Evolutionary conservation across 768 basidiomycete genomes (phyloP).

Genomic region (Exsudoporus frostii): DNA sequence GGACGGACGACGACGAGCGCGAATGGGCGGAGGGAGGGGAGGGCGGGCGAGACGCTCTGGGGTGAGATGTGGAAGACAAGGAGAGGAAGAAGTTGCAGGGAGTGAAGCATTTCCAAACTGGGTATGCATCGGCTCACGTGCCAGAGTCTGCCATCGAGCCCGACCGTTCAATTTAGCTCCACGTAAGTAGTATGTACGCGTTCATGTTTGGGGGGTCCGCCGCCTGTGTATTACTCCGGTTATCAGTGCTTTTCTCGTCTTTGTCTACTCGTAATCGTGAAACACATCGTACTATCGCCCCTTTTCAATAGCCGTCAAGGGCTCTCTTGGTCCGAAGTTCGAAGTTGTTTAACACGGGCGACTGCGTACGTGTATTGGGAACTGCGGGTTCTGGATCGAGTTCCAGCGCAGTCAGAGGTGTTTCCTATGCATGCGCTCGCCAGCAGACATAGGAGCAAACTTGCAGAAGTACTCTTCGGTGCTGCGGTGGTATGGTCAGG

Average conservation of each 20-base stretch:
- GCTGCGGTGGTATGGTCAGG: background rate
- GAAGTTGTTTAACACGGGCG: too few species aligned
- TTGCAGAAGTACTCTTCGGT: background rate
- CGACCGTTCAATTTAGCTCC: too few species aligned
- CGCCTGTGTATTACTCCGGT: background rate
- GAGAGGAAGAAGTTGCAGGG: conserved; percentile 21
- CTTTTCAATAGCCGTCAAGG: too few species aligned
- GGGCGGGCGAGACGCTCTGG: conserved; percentile 17
- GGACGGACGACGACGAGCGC: background rate
- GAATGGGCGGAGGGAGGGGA: background rate
- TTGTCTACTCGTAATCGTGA: background rate
- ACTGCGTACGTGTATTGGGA: background rate
- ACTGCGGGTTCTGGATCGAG: background rate
- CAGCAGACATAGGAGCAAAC: background rate
- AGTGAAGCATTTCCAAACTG: conserved; percentile 28
- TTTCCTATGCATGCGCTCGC: background rate
- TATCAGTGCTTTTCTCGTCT: background rate
- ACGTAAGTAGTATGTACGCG: too few species aligned
- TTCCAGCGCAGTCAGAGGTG: background rate
- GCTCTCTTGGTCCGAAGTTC: too few species aligned
- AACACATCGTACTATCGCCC: too few species aligned
- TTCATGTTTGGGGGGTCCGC: background rate
- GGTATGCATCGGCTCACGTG: conserved; percentile 20
- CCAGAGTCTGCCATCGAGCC: background rate
- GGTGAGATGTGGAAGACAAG: conserved; percentile 15